A percentile compares a stretch with the other conserved stretches of the same genome.
phyloP scores from a whole-genome alignment of 139 green algal genomes.

The Pleodorina starrii region DNA sequence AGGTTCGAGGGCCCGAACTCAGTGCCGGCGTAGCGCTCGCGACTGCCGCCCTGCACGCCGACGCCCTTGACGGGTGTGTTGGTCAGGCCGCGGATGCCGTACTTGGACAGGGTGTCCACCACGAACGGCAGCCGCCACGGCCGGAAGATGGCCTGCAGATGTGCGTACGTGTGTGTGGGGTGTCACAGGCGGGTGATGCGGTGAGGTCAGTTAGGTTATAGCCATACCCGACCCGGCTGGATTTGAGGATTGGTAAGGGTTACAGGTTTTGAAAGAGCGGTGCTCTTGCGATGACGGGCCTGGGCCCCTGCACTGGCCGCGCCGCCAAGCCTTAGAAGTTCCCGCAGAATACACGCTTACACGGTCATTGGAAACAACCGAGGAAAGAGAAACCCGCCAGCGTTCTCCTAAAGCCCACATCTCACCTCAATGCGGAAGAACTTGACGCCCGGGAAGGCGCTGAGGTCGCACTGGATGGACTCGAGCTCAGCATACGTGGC shows the following conservation, averaged over 20 bases:
- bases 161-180: no score
- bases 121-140: conserved; percentile 85
- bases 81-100: conserved; percentile 88
- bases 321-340: no score
- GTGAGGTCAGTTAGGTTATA: no score
- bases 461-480: conserved; percentile 72
- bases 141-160: conserved; percentile 76
- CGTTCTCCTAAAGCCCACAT: not conserved
- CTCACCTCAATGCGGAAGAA: conserved; percentile 88
- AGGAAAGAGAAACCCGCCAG: no score
- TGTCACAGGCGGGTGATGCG: no score
- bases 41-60: conserved; percentile 76
- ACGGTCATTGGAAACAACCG: no score
- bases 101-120: conserved; percentile 69
- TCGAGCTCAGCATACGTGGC: conserved; percentile 65
- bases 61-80: conserved; percentile 78
- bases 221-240: no score
- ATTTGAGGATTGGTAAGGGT: no score
- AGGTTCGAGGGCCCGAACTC: conserved; percentile 80
- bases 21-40: conserved; percentile 86
- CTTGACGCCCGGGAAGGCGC: conserved; percentile 72
- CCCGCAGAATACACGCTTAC: no score
- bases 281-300: no score
- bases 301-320: no score
- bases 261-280: no score